Percentiles rank a stretch among this genome's conserved stretches.
Conservation (phyloP, 2,329 filamentous ascomycete species). For the Myriosclerotinia duriaeana region DNA sequence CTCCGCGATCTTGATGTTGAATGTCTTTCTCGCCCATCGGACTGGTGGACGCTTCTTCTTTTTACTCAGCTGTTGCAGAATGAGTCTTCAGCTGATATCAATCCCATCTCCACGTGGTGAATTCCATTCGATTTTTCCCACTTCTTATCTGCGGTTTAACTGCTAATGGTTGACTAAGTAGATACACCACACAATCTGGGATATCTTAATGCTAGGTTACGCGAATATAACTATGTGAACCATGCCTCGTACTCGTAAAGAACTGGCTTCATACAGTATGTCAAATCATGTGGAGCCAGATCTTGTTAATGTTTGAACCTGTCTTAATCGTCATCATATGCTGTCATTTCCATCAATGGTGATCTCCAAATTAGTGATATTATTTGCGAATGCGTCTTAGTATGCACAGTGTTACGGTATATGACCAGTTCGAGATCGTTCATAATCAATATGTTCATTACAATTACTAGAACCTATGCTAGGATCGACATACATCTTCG, state of each 20-base stretch:
- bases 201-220: not conserved
- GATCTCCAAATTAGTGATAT: too few species aligned
- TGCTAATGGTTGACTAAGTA: not conserved
- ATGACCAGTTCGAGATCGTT: too few species aligned
- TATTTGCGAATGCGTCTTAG: too few species aligned
- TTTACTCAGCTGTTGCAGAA: not conserved
- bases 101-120: not conserved
- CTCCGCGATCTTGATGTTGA: not conserved
- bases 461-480: not conserved
- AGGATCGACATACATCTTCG: not conserved
- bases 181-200: too few species aligned
- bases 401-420: too few species aligned
- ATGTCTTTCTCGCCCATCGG: not conserved
- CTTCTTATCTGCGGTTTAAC: not conserved
- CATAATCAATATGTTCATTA: too few species aligned
- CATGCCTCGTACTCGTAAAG: not conserved
- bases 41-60: not conserved
- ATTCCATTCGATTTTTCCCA: too few species aligned
- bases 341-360: too few species aligned
- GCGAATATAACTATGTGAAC: not conserved
- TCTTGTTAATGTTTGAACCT: not conserved
- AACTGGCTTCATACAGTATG: not conserved
- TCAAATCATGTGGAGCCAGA: accelerated
- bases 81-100: not conserved
- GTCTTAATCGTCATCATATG: too few species aligned